Base-by-base conservation (phyloP, 192 early-diverging fungal genomes). In the Coemansia umbellata region DNA sequence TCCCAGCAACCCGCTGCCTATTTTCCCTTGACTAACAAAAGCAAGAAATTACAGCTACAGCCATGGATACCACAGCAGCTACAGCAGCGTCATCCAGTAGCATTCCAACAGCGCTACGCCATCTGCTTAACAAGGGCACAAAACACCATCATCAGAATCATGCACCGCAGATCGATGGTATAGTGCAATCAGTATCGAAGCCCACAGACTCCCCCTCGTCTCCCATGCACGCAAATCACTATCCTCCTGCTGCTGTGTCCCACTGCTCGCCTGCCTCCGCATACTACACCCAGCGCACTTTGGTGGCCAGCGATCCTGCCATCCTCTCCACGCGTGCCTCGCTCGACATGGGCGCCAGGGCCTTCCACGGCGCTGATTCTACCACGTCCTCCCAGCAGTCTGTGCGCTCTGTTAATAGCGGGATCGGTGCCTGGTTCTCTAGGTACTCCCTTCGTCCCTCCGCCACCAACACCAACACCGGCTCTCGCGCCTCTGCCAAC, bases 141-240 rank as follows among this genome's bases (percentile, higher is more conserved):
- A 54, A 50, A 24, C 57, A 74, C 51, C 15, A 45, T 26, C 43
- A 45, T 13, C 41, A 43, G 13, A 22, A 45, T 28, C 59, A 67
- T 63, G 65, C 64, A 63, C 42, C 72, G 72, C 72, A 59, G 72
- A 74, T 74, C 72, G 72, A 56, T 33, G 64, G 70, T 74, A 74
- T 74, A 74, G 70, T 74, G 70, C 70, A 55, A 31, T 27, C 47
- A 39, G 41, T 65, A 41, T 65, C 63, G 35, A 73, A 73, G 59
- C 59, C 63, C 58, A 43, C 50, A 8, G 31, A 47, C 22, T 39
- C 60, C 4, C 31, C n/a, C 11, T 37, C 37, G 13, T 56, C 57
- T 31, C 59, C 50, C 31, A 61, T 60, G 61, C 68, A 71, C 39
- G 36, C 53, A 21, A 48, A 53, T 47, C 47, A 14, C 24, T 45